phyloP scores from a whole-genome alignment of 306 rosid genomes.

The Cicer arietinum region DNA sequence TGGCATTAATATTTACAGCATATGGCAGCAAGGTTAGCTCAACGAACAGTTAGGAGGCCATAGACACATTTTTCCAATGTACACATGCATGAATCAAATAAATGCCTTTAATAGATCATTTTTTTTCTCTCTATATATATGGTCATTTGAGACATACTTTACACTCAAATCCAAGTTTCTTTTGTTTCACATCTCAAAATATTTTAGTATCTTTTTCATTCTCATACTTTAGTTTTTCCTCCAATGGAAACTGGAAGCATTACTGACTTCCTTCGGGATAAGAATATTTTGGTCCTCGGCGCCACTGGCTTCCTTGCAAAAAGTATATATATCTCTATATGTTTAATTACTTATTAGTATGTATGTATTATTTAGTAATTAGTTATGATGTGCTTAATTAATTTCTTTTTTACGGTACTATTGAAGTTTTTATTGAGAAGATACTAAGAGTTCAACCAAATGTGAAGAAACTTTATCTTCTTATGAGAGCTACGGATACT shows the following conservation, averaged over 20 bases:
- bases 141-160: no score
- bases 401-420: neutral
- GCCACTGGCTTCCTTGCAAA: slow-evolving; percentile 79
- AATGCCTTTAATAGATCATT: no score
- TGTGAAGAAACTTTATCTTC: slow-evolving; percentile 79
- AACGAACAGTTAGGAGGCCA: neutral
- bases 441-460: slow-evolving; percentile 74
- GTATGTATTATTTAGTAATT: neutral
- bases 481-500: slow-evolving; percentile 62
- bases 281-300: slow-evolving; percentile 64
- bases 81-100: neutral
- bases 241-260: slow-evolving; percentile 55
- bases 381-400: neutral
- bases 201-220: neutral
- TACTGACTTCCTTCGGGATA: slow-evolving; percentile 51
- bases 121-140: no score
- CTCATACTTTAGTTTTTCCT: neutral
- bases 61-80: neutral
- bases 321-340: slow-evolving; percentile 42
- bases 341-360: neutral
- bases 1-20: slow-evolving; percentile 3
- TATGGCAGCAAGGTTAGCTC: neutral
- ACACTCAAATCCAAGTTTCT: neutral
- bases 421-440: slow-evolving; percentile 80
- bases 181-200: neutral